phyloP scores from a whole-genome alignment of 768 basidiomycete species.

The Sarcodon sp. region DNA sequence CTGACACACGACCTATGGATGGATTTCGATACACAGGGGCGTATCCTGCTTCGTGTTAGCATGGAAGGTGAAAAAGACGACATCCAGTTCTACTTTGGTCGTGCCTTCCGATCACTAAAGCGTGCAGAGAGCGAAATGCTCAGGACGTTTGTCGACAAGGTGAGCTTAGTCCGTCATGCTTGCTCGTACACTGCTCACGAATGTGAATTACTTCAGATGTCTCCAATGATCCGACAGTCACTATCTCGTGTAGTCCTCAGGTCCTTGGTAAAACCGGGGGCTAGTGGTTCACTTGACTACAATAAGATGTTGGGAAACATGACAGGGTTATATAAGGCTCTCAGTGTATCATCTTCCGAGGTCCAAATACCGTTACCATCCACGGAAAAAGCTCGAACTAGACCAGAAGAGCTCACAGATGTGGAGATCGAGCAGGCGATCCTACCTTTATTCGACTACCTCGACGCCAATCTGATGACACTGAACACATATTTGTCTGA shows the following conservation, averaged over 20 bases:
- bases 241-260: slow-evolving; percentile 69
- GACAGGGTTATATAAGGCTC: slow-evolving; percentile 67
- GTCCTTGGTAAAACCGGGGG: slow-evolving; percentile 50
- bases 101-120: slow-evolving; percentile 89
- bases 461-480: slow-evolving; percentile 85
- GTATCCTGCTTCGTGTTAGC: slow-evolving; percentile 78
- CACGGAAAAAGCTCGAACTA: slow-evolving; percentile 63
- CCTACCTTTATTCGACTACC: slow-evolving; percentile 86
- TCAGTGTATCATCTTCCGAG: slow-evolving; percentile 53
- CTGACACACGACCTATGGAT: slow-evolving; percentile 88
- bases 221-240: slow-evolving; percentile 82
- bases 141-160: slow-evolving; percentile 94
- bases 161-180: slow-evolving; percentile 16
- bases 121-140: slow-evolving; percentile 93
- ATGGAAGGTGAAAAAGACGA: slow-evolving; percentile 99
- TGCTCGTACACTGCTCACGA: background rate
- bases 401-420: slow-evolving; percentile 77
- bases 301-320: slow-evolving; percentile 82
- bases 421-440: slow-evolving; percentile 93
- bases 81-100: slow-evolving; percentile 93
- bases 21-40: slow-evolving; percentile 77
- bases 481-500: slow-evolving; percentile 82
- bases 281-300: slow-evolving; percentile 55
- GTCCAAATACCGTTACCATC: slow-evolving; percentile 67
- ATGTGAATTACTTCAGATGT: slow-evolving; percentile 47